These are phyloP conservation scores for Ogataea pignaliae DNA, from an alignment of 805 yeast species.

Conservation along the genomic window DNA sequence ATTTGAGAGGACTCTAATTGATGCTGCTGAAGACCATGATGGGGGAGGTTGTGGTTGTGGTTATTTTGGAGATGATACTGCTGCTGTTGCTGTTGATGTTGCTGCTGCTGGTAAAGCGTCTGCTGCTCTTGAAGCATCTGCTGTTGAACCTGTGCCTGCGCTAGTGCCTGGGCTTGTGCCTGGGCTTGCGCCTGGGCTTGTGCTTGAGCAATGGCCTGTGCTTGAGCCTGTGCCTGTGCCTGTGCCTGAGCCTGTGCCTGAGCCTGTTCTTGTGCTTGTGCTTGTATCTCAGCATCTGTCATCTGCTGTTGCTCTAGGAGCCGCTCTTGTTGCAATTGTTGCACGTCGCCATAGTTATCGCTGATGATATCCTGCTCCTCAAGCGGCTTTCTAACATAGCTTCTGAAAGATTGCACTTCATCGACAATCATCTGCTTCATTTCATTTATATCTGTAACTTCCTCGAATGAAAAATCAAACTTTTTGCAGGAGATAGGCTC, in stretches of 20 bases:
- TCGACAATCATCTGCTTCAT: conserved; percentile 76
- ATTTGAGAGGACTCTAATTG: conserved; percentile 16
- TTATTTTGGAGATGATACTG: too few relatives aligned
- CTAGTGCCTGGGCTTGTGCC: conserved; percentile 20
- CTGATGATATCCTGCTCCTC: conserved; percentile 41
- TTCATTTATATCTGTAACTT: conserved; percentile 67
- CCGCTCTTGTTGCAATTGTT: conserved; percentile 23
- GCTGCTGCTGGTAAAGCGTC: conserved; percentile 25
- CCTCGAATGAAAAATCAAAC: conserved; percentile 87
- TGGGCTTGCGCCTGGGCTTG: conserved; percentile 16
- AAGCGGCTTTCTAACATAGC: conserved; percentile 73
- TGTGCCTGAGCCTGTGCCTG: conserved; percentile 14
- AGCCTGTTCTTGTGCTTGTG: conserved; percentile 14
- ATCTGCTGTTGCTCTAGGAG: conserved; percentile 24
- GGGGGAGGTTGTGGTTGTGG: not conserved
- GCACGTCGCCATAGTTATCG: conserved; percentile 17
- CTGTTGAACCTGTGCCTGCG: conserved; percentile 5
- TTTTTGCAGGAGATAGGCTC: conserved; percentile 79
- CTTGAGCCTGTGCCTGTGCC: conserved; percentile 12
- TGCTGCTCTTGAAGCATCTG: conserved; percentile 19
- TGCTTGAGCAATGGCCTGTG: conserved; percentile 6
- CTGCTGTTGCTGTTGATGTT: conserved; percentile 2
- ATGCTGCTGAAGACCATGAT: conserved; percentile 17
- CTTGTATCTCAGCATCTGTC: conserved; percentile 12
- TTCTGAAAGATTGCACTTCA: conserved; percentile 76